phyloP scores from a whole-genome alignment of 768 basidiomycete species.

The Agaricus sinodeliciosus region DNA sequence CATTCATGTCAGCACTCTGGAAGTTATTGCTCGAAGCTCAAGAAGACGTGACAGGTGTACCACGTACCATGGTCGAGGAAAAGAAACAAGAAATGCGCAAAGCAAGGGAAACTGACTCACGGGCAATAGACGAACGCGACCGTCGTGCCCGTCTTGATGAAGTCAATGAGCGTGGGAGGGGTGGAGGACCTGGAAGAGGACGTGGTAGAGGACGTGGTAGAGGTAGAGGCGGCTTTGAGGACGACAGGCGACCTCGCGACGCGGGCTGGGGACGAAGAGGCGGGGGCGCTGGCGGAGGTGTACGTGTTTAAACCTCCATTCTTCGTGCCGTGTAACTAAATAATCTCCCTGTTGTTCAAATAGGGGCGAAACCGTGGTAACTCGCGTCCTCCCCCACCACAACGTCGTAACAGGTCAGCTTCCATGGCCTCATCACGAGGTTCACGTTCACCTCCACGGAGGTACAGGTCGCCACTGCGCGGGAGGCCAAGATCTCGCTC shows the following conservation, averaged over 20 bases:
- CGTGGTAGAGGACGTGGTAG: slow-evolving; percentile 56
- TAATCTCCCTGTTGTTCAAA: background rate
- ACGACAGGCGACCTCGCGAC: slow-evolving; percentile 38
- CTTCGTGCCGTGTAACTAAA: background rate
- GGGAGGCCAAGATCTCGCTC: slow-evolving; percentile 15
- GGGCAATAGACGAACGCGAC: slow-evolving; percentile 66
- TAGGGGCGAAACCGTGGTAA: slow-evolving; percentile 43
- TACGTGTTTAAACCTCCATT: slow-evolving; percentile 13
- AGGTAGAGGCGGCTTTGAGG: slow-evolving; percentile 41
- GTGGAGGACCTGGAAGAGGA: slow-evolving; percentile 54
- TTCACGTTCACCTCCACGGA: slow-evolving; percentile 33
- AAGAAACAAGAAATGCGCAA: slow-evolving; percentile 90
- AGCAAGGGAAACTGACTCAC: slow-evolving; percentile 53
- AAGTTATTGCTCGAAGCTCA: slow-evolving; percentile 90
- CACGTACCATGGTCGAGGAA: slow-evolving; percentile 82
- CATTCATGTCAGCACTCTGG: slow-evolving; percentile 90
- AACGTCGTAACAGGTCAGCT: slow-evolving; percentile 14
- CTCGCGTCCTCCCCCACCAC: slow-evolving; percentile 37
- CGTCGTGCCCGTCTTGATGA: slow-evolving; percentile 64
- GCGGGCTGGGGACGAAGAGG: slow-evolving; percentile 67
- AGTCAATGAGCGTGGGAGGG: slow-evolving; percentile 45
- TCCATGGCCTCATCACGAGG: slow-evolving; percentile 16
- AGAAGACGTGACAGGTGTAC: slow-evolving; percentile 81
- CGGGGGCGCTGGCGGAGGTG: slow-evolving; percentile 34
- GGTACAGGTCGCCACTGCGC: slow-evolving; percentile 20